phyloP scores from a whole-genome alignment of 2,329 filamentous ascomycete species.

The Dothidotthia symphoricarpi region DNA sequence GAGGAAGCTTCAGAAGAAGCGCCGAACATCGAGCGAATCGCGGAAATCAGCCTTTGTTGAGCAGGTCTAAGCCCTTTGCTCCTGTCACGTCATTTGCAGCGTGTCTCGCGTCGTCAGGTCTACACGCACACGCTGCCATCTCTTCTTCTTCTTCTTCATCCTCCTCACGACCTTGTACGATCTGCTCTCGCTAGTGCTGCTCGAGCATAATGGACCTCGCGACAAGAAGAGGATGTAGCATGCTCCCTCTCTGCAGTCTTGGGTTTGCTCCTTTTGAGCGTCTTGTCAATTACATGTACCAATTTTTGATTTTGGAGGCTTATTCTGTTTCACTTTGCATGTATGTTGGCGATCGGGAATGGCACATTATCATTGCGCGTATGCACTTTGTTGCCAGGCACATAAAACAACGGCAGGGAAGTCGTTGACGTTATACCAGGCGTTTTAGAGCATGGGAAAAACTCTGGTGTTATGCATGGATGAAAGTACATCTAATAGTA shows the following conservation, averaged over 20 bases:
- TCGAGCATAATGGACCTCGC: conserved; percentile 12
- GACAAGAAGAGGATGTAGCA: no score
- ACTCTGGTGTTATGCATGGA: no score
- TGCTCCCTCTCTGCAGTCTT: no score
- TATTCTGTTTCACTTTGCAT: conserved; percentile 14
- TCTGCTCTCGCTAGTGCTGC: conserved; percentile 1
- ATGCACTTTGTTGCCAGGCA: no score
- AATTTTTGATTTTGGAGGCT: conserved; percentile 14
- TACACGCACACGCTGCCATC: conserved; percentile 22
- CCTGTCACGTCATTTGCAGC: conserved; percentile 12
- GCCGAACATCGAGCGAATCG: conserved; percentile 32
- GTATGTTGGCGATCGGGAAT: conserved; percentile 14
- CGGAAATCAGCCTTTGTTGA: conserved; percentile 39
- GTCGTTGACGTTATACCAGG: no score
- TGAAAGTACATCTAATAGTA: no score
- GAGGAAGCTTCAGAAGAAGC: conserved; percentile 47
- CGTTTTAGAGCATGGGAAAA: no score
- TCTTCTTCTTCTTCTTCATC: conserved; percentile 18
- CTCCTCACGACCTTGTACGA: conserved; percentile 24
- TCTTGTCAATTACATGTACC: conserved; percentile 28
- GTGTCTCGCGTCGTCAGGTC: conserved; percentile 15
- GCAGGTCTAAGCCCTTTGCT: conserved; percentile 33
- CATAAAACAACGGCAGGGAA: no score
- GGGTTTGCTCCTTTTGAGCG: conserved; percentile 27
- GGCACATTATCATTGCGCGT: no score